Evolutionary conservation across 768 basidiomycete species (phyloP).

Genomic region (Kwoniella bestiolae): DNA sequence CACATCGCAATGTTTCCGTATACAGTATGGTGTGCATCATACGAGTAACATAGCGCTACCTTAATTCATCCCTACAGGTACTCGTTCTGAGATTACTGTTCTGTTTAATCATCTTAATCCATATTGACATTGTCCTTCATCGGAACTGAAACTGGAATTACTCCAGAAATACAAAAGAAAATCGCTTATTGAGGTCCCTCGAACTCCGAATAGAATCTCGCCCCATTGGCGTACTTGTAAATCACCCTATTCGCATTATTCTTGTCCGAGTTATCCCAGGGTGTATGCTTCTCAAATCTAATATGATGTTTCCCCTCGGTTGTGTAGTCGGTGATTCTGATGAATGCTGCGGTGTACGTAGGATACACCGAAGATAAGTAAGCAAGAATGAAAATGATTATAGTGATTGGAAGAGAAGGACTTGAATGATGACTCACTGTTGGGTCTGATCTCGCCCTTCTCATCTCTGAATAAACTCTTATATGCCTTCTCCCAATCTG

Average conservation of each 20-base stretch:
- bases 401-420: too few species aligned
- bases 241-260: not conserved
- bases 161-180: too few species aligned
- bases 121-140: too few species aligned
- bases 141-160: too few species aligned
- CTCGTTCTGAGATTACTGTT: too few species aligned
- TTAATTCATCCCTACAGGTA: too few species aligned
- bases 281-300: not conserved
- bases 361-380: too few species aligned
- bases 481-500: not conserved
- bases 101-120: too few species aligned
- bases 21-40: too few species aligned
- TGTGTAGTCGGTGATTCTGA: not conserved
- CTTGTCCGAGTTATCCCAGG: not conserved
- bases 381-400: too few species aligned
- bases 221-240: not conserved
- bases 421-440: not conserved
- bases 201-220: not conserved
- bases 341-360: not conserved
- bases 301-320: not conserved
- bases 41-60: too few species aligned
- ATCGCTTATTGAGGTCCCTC: not conserved
- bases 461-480: not conserved
- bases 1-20: too few species aligned
- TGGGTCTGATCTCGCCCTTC: not conserved